Evolutionary conservation across 257 asterid species (phyloP).

Genomic region (Solanum chaucha): DNA sequence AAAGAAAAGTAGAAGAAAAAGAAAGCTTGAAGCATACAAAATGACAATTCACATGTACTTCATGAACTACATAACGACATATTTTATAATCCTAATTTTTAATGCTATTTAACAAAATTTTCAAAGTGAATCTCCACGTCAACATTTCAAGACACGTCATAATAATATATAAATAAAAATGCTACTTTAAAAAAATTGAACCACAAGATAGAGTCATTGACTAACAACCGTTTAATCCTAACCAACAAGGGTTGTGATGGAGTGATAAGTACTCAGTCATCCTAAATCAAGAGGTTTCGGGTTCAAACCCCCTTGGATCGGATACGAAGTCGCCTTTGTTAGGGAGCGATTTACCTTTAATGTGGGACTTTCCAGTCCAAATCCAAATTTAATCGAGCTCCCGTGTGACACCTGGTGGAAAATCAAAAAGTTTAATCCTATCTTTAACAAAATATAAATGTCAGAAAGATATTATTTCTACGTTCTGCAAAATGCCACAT

Average conservation of each 20-base stretch:
- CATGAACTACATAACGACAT: background rate
- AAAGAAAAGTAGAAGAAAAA: background rate
- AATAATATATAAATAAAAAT: background rate
- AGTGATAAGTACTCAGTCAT: too few relatives aligned
- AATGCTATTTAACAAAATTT: background rate
- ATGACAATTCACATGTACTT: background rate
- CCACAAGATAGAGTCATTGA: background rate
- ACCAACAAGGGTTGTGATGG: too few relatives aligned
- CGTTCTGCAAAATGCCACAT: background rate
- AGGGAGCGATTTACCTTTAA: fast-evolving
- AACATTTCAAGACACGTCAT: background rate
- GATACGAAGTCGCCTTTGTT: too few relatives aligned
- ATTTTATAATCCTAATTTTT: background rate
- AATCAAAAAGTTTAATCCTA: background rate
- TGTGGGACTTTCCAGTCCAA: too few relatives aligned
- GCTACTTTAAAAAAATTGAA: background rate
- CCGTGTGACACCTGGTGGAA: too few relatives aligned
- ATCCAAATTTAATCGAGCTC: too few relatives aligned
- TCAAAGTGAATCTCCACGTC: background rate
- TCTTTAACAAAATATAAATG: background rate
- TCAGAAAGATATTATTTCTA: background rate
- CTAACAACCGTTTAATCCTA: background rate
- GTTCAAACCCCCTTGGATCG: too few relatives aligned
- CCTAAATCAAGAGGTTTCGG: too few relatives aligned
- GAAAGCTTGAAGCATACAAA: background rate